Percentiles rank a stretch among this genome's conserved stretches.
phyloP scores from a whole-genome alignment of 2,329 filamentous ascomycete genomes.

The Sarocladium brachiariae region DNA sequence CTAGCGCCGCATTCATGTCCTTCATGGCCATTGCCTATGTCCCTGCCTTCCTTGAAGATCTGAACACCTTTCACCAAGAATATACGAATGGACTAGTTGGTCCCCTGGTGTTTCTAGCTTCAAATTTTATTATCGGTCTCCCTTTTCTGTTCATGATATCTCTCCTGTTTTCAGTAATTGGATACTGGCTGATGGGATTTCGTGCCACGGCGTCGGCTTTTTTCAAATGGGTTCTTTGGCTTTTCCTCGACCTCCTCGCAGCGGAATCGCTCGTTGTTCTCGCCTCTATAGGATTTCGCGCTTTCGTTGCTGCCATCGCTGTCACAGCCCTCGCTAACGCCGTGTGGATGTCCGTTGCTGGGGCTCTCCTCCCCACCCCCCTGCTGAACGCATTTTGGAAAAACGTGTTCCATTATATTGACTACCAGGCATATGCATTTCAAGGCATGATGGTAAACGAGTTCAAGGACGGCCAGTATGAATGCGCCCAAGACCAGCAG shows the following conservation, averaged over 20 bases:
- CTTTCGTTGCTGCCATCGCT: constrained; percentile 73
- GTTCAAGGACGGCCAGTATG: constrained; percentile 59
- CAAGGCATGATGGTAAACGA: constrained; percentile 93
- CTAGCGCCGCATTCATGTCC: constrained; percentile 69
- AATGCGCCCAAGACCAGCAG: constrained; percentile 38
- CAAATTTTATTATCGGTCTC: constrained; percentile 77
- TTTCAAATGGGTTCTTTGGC: constrained; percentile 74
- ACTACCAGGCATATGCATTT: constrained; percentile 83
- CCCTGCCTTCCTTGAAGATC: constrained; percentile 75
- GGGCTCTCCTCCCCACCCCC: constrained; percentile 68
- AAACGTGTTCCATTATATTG: constrained; percentile 83
- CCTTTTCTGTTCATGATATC: constrained; percentile 77
- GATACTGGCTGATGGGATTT: constrained; percentile 78
- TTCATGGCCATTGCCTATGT: constrained; percentile 84
- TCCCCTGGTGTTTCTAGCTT: constrained; percentile 61
- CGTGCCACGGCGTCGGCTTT: constrained; percentile 58
- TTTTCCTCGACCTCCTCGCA: constrained; percentile 77
- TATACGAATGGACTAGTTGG: constrained; percentile 76
- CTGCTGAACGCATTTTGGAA: constrained; percentile 77
- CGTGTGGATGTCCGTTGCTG: constrained; percentile 81
- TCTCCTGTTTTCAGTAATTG: constrained; percentile 65
- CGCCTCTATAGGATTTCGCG: constrained; percentile 63
- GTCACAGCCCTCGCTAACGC: constrained; percentile 81
- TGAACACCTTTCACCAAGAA: constrained; percentile 66
- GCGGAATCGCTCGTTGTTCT: constrained; percentile 79